Evolutionary conservation across 768 basidiomycete genomes (phyloP), one percentile per base, ranked within the genome.

Genomic region (Termitomyces sp.): DNA sequence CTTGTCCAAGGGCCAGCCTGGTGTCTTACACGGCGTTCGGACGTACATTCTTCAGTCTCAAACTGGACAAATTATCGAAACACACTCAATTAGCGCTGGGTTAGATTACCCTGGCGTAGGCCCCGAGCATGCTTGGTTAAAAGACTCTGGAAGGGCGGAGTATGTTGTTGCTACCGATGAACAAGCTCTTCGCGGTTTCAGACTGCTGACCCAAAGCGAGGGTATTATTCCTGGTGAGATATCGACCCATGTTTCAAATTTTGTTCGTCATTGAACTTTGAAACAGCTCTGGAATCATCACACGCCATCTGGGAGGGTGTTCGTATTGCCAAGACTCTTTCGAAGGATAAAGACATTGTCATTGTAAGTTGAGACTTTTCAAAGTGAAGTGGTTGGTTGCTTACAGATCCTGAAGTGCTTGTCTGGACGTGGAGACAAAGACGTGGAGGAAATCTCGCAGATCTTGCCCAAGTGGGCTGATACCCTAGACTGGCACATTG

Each of bases 51-150:
- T 99, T 17, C 97, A 99, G 67, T 88, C 88, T 24, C 67, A 77
- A 26, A 82, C 82, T 12, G 97, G 97, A 41, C 97, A 99, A 72
- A 96, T 99, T 68, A 83, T 89, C 59, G 96, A 98, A 71, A 98
- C 96, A 9, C 94, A 98, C 71, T 97, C 95, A 4, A 88, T 99
- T 71, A 95, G 92, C 62, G 96, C 95, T 47, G 94, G 95, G 19
- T 76, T 97, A 43, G 94, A 98, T 71, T 98, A 98, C 71, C 94
- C 94, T 24, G 94, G 94, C 59, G 96, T 99, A 47, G 97, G 97
- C 21, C 97, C 97, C 9, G 97, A 99, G 70, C 97, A 98, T 66
- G 89, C 96, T 45, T 97, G 91, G 88, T 75, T 99, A 67, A 98
- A 98, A 71, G 94, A 98, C 66, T 88, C 87, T 3, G 90, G 90